These are phyloP conservation scores for Vigna mungo DNA, from an alignment of 306 rosid genomes.

Conservation along the genomic window DNA sequence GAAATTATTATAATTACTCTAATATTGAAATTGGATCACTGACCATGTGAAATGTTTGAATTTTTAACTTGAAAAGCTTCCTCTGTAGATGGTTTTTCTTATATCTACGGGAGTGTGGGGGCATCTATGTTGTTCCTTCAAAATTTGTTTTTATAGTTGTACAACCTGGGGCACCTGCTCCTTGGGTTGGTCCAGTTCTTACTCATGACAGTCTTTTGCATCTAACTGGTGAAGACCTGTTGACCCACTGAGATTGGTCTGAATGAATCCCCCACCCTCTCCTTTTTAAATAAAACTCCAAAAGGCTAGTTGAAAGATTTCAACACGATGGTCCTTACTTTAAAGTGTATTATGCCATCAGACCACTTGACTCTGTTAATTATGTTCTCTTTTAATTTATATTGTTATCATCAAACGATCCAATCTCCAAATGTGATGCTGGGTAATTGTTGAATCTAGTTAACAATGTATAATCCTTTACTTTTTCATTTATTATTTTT, in stretches of 20 bases:
- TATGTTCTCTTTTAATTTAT: not conserved
- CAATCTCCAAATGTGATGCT: not conserved
- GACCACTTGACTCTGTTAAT: not conserved
- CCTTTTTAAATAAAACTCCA: not conserved
- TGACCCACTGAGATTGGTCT: not conserved
- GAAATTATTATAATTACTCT: slow-evolving; percentile 21
- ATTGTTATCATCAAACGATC: not conserved
- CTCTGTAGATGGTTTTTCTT: not conserved
- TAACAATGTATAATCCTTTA: not conserved
- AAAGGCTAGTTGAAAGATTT: not conserved
- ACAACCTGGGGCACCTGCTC: slow-evolving; percentile 12
- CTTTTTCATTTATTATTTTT: not conserved
- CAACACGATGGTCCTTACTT: not conserved
- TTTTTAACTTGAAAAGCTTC: not conserved
- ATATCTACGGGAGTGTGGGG: not conserved
- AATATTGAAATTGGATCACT: slow-evolving; percentile 22
- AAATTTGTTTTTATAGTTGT: not conserved
- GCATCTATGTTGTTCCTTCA: not conserved
- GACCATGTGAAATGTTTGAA: slow-evolving; percentile 16
- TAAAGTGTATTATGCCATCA: not conserved
- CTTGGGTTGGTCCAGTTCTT: not conserved
- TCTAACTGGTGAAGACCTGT: slow-evolving; percentile 4
- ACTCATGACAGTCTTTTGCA: not conserved
- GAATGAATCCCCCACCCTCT: not conserved
- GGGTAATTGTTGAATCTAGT: slow-evolving; percentile 1